A percentile compares a stretch with the other conserved stretches of the same genome.
Evolutionary conservation across 2,329 filamentous ascomycete genomes (phyloP).

Genomic region (Sporothrix luriei): DNA sequence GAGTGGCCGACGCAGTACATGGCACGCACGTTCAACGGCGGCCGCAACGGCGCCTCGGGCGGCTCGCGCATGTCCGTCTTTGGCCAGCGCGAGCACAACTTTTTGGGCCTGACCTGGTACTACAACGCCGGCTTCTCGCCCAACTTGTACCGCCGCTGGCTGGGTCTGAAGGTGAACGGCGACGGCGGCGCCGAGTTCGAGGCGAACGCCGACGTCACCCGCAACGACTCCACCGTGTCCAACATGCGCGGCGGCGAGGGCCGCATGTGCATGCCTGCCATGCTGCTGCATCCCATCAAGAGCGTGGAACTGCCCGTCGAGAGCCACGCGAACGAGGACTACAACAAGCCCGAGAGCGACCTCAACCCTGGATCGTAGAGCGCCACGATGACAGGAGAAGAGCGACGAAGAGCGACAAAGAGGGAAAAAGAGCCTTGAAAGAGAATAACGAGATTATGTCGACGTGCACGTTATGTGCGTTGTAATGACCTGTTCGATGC

Average conservation of each 20-base stretch:
- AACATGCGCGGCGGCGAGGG: conserved; percentile 70
- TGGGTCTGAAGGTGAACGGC: conserved; percentile 78
- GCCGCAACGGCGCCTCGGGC: conserved; percentile 73
- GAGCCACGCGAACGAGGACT: conserved; percentile 53
- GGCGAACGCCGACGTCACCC: conserved; percentile 56
- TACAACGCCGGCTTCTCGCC: conserved; percentile 82
- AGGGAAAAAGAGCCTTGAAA: background rate
- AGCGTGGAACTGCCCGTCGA: conserved; percentile 67
- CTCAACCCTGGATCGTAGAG: conserved; percentile 54
- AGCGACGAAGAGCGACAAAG: background rate
- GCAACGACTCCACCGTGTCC: conserved; percentile 52
- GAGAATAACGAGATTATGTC: conserved; percentile 7
- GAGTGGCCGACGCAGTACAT: conserved; percentile 81
- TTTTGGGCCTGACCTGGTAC: conserved; percentile 86
- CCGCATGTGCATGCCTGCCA: conserved; percentile 86
- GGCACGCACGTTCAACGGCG: conserved; percentile 77
- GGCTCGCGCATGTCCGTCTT: conserved; percentile 73
- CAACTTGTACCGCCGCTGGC: conserved; percentile 82
- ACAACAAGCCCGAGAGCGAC: conserved; percentile 51
- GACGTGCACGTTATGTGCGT: conserved; percentile 7
- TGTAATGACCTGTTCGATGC: background rate
- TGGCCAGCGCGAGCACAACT: conserved; percentile 85
- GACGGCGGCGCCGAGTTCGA: conserved; percentile 79
- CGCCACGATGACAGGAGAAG: no score
- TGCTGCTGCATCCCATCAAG: conserved; percentile 89